Percentiles rank a stretch among this genome's conserved stretches.
Evolutionary conservation across 208 protist genomes (phyloP).

Genomic region (Vickermania spadyakhi): DNA sequence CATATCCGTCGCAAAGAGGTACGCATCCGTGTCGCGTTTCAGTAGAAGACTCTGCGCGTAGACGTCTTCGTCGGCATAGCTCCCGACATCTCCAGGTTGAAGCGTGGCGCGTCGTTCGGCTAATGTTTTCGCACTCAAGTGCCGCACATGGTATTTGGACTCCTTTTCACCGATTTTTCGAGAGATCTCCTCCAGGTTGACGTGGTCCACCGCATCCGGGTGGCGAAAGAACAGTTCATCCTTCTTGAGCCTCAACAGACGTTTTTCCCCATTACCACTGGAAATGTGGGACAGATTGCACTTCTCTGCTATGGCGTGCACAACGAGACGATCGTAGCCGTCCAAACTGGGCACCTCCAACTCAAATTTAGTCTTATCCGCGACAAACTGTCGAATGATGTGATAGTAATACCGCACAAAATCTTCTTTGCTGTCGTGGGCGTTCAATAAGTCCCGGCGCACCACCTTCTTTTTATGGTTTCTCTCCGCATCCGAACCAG

Average conservation of each 20-base stretch:
- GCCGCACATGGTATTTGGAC: constrained; percentile 56
- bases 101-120: constrained; percentile 15
- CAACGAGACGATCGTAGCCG: constrained; percentile 59
- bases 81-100: constrained; percentile 38
- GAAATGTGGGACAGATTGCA: constrained; percentile 83
- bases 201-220: constrained; percentile 31
- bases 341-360: constrained; percentile 65
- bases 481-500: no score
- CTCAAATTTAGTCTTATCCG: constrained; percentile 60
- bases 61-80: constrained; percentile 70
- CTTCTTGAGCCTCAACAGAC: constrained; percentile 71
- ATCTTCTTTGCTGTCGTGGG: constrained; percentile 40
- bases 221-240: constrained; percentile 76
- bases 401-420: constrained; percentile 68
- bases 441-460: constrained; percentile 20
- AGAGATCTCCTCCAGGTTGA: constrained; percentile 47
- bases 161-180: constrained; percentile 35
- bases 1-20: constrained; percentile 65
- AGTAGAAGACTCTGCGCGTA: constrained; percentile 45
- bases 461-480: constrained; percentile 1
- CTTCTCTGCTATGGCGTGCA: constrained; percentile 73
- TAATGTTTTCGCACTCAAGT: not conserved
- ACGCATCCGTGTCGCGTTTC: constrained; percentile 67
- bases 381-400: constrained; percentile 60
- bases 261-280: constrained; percentile 22